Evolutionary conservation across 2,329 filamentous ascomycete species (phyloP), one percentile per base, ranked within the genome.

Genomic region (Ophiocordyceps robertsii): DNA sequence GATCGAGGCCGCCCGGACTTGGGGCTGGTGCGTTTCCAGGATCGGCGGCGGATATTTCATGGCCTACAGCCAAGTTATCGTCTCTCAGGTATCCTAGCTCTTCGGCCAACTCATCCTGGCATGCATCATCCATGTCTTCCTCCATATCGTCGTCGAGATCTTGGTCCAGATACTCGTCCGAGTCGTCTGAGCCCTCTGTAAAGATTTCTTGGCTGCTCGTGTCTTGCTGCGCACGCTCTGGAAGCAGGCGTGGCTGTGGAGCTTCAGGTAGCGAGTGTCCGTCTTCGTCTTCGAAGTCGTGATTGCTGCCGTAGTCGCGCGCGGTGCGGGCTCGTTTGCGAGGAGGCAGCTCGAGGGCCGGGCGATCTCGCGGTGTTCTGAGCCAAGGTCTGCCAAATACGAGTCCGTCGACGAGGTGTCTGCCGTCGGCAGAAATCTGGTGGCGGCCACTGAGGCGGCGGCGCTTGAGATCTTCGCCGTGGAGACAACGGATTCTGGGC

Each of bases 361-460:
- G 87, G 38, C 87, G 73, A 44, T 70, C 70, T 8, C 69, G 68
- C 1, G 73, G 68, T 2, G 64, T 54, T 51, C 74, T 75, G 9
- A 90, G 64, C 54, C 78, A 78, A 1, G 82, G 80, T 46, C 82
- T 75, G 3, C 90, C 89, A 57, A 90, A 95, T 0, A 87, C 75
- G 17, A 95, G 69, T 4, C 90, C 89, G 57, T 96, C 90, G 11
- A 92, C 72, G 6, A 95, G 69, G 56, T 89, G 88, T 50, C 72
- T 81, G 4, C 90, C 89, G 58, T 86, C 83, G 2, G 66, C 54
- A 0, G 83, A 79, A 42, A 95, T 93, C 59, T 95, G 89, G 49
- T 83, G 70, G 39, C 90, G 77, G 24, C 90, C 89, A 44, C 77
- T 80, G 11, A 93, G 64, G 42, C 77, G 76, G 50, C 88, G 73